Percentiles rank a stretch among this genome's conserved stretches.
Evolutionary conservation across 345 rosid species (phyloP).

Genomic region (Corchorus capsularis): DNA sequence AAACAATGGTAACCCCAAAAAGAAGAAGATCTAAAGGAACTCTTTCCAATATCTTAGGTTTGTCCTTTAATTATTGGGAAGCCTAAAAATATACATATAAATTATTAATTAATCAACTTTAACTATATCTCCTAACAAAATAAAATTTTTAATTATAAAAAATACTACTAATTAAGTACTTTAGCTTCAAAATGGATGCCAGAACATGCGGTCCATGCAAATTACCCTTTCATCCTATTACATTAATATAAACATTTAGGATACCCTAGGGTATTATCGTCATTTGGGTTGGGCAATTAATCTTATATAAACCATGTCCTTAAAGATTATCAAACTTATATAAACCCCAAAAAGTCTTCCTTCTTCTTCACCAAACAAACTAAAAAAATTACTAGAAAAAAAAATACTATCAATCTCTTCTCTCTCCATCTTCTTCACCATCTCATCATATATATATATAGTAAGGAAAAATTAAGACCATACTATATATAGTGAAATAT

Average conservation of each 20-base stretch:
- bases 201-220: conserved; percentile 10
- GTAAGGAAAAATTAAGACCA: background rate
- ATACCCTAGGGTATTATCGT: conserved; percentile 15
- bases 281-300: background rate
- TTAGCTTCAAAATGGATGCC: conserved; percentile 30
- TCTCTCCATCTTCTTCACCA: conserved; percentile 3
- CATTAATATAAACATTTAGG: too few species aligned
- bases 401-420: background rate
- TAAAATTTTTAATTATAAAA: background rate
- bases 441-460: background rate
- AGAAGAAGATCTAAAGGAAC: background rate
- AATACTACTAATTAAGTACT: background rate
- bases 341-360: conserved; percentile 28
- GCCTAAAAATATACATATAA: background rate
- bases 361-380: conserved; percentile 21
- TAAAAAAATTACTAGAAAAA: background rate
- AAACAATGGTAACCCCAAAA: conserved; percentile 21
- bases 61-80: conserved; percentile 10
- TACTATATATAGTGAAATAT: background rate
- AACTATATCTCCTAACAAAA: background rate
- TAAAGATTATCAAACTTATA: conserved; percentile 30
- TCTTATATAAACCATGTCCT: background rate
- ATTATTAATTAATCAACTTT: background rate
- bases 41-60: conserved; percentile 16
- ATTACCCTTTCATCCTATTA: conserved; percentile 14